Evolutionary conservation across 2,329 filamentous ascomycete genomes (phyloP).

Genomic region (Nemania abortiva): DNA sequence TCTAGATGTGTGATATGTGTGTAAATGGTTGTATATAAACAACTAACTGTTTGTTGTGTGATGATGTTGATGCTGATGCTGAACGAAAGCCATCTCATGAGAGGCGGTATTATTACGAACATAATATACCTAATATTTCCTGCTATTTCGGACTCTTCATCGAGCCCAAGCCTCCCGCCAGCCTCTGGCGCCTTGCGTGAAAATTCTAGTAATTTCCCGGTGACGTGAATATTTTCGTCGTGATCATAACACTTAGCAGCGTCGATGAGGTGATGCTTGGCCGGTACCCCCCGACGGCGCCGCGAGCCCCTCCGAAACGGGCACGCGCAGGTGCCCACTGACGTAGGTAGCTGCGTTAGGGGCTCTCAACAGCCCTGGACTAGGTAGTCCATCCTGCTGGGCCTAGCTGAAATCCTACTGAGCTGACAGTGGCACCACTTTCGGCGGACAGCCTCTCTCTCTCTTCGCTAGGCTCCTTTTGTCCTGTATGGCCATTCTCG

Average conservation of each 20-base stretch:
- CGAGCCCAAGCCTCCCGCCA: neutral
- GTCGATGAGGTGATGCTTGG: slow-evolving; percentile 35
- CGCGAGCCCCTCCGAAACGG: neutral
- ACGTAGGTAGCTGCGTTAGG: neutral
- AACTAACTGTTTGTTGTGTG: slow-evolving; percentile 20
- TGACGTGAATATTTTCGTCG: slow-evolving; percentile 16
- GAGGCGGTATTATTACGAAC: slow-evolving; percentile 18
- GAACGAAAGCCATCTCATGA: slow-evolving; percentile 28
- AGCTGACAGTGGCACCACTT: slow-evolving; percentile 39
- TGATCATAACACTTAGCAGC: slow-evolving; percentile 34
- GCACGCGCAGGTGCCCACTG: slow-evolving; percentile 1
- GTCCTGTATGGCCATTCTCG: neutral
- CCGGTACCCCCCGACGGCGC: slow-evolving; percentile 31
- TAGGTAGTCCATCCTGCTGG: slow-evolving; percentile 17
- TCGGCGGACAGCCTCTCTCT: slow-evolving; percentile 10
- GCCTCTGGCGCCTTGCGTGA: neutral
- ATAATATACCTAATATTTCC: slow-evolving; percentile 29
- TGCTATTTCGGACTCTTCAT: neutral
- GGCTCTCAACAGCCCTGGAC: slow-evolving; percentile 3
- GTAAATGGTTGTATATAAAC: slow-evolving; percentile 14
- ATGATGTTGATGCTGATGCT: neutral
- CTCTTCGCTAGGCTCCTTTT: neutral
- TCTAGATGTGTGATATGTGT: slow-evolving; percentile 16
- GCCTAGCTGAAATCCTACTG: slow-evolving; percentile 36
- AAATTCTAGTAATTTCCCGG: slow-evolving; percentile 19